Base-by-base conservation (phyloP, 2,329 filamentous ascomycete genomes). In the Aspergillus ruber region DNA sequence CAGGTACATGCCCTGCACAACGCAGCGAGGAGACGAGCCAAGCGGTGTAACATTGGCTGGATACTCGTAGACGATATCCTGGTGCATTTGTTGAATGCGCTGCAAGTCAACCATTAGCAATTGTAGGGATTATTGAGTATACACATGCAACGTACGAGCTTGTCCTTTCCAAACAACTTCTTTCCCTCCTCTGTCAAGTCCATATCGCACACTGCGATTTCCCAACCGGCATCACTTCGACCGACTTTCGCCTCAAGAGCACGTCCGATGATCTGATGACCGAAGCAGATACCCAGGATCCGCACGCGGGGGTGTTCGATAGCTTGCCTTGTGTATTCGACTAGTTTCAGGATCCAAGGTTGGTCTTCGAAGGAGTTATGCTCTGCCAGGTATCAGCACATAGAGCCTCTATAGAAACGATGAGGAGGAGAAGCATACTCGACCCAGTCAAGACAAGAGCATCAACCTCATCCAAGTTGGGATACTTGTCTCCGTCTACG, bases 211-310 rank as follows among this genome's bases (percentile, higher is more conserved):
- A 93, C 88, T 43, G 85, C 82, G n/a, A 87, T 72, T 70, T 95
- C 90, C 90, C 89, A 95, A 2, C 88, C 88, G 17, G 72, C 66
- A 20, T 82, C 76, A 63, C 81, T 87, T 46, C 82, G 72, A 32
- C 76, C 83, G 2, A 94, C 85, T 56, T 80, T 78, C 17, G 72
- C 78, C 3, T 82, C 86, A 56, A 90, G 63, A 1, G 88, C 86
- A 45, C 88, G 77, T 1, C 80, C 88, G 39, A 93, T 72, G 58
- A 95, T 90, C 72, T 95, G 88, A 65, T 94, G 89, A 4, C 89
- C 89, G 65, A 91, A 95, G 68, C 89, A 95, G 13, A 93, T 78
- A 9, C 88, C 89, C 13, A 95, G 75, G n/a, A 90, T 69, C 32
- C 82, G 79, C 6, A 93, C 79, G 0, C 81, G 74, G 21, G 77